A percentile compares a stretch with the other conserved stretches of the same genome.
These are phyloP conservation scores for Metarhizium rileyi DNA, from an alignment of 2,329 filamentous ascomycete species.

Conservation along the genomic window DNA sequence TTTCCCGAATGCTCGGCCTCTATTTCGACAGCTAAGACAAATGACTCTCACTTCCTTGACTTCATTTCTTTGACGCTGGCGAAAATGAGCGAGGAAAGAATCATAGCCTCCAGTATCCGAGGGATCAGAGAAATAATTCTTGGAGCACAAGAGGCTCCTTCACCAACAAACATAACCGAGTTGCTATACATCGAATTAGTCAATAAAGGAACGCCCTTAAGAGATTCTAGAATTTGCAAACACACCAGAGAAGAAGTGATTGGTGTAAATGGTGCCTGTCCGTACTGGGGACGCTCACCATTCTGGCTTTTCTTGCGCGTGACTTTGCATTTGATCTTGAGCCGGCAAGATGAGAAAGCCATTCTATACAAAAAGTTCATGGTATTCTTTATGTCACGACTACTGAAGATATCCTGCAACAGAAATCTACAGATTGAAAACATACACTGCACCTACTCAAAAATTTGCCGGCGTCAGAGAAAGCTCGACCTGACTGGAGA, in stretches of 20 bases:
- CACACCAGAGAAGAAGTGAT: conserved; percentile 38
- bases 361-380: conserved; percentile 41
- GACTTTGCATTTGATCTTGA: conserved; percentile 3
- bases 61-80: neutral
- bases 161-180: conserved; percentile 41
- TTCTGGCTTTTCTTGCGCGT: conserved; percentile 10
- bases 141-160: neutral
- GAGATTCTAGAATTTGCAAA: conserved; percentile 30
- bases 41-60: conserved; percentile 1
- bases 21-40: neutral
- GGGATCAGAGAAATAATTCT: neutral
- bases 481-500: conserved; percentile 24
- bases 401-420: conserved; percentile 20
- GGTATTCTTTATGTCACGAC: conserved; percentile 29
- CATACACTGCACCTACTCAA: conserved; percentile 31
- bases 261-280: neutral
- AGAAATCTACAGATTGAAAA: conserved; percentile 15
- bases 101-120: neutral
- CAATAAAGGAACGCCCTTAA: conserved; percentile 20
- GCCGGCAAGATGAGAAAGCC: conserved; percentile 12
- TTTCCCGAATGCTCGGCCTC: neutral
- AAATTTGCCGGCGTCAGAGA: conserved; percentile 30
- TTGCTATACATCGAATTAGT: conserved; percentile 29
- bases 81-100: neutral
- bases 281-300: conserved; percentile 1